phyloP scores from a whole-genome alignment of 1,284 basidiomycete species.

The Apiotrichum montevideense region DNA sequence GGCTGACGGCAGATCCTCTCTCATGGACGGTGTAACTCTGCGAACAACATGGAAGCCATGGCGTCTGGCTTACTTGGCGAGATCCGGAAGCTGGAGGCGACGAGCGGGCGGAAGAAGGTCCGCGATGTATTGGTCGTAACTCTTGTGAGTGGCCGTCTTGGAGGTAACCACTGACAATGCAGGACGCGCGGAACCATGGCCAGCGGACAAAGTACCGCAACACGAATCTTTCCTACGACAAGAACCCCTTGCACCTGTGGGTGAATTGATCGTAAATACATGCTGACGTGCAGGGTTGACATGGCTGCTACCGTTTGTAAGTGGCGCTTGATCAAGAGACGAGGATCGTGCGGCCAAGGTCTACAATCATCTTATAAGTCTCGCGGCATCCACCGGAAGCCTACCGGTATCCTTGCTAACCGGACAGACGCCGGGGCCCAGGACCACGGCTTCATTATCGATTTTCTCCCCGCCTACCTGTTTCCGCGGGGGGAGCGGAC shows the following conservation, averaged over 20 bases:
- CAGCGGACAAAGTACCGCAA: slow-evolving; percentile 53
- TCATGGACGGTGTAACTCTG: slow-evolving; percentile 34
- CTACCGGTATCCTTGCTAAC: too few species aligned
- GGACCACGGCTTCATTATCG: slow-evolving; percentile 73
- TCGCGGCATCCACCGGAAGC: too few species aligned
- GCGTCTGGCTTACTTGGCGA: slow-evolving; percentile 36
- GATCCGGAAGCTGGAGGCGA: slow-evolving; percentile 6
- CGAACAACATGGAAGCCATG: slow-evolving; percentile 35
- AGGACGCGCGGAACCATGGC: slow-evolving; percentile 79
- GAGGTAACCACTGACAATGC: too few species aligned
- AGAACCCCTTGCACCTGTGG: slow-evolving; percentile 57
- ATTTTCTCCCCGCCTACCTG: slow-evolving; percentile 68
- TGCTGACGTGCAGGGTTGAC: slow-evolving; percentile 48
- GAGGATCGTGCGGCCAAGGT: too few species aligned
- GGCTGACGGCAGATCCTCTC: slow-evolving; percentile 26
- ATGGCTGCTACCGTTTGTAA: slow-evolving; percentile 62
- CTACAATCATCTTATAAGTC: too few species aligned
- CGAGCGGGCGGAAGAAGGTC: slow-evolving; percentile 14
- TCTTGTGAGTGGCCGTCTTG: slow-evolving; percentile 24
- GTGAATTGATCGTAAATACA: slow-evolving; percentile 1
- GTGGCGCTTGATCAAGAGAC: slow-evolving; percentile 1
- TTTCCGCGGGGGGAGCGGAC: slow-evolving; percentile 63
- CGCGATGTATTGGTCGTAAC: slow-evolving; percentile 43
- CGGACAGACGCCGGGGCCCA: slow-evolving; percentile 58
- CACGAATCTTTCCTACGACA: slow-evolving; percentile 57